Base-by-base conservation (phyloP, 805 yeast species). In the Priceomyces medius region DNA sequence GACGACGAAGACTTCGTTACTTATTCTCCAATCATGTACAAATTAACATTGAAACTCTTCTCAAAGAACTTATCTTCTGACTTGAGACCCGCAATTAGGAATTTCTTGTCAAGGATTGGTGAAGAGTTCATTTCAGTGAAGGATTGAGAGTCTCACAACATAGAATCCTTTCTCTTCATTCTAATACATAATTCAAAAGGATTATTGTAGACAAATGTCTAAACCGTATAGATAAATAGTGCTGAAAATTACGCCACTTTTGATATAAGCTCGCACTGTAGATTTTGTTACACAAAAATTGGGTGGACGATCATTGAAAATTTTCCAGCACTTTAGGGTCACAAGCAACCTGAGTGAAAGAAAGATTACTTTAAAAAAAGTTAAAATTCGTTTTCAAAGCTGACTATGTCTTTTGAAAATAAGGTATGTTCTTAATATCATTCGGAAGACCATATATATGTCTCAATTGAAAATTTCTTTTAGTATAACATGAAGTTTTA, bases 1-100 rank as follows among this genome's bases (percentile, higher is more conserved):
- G 86, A 85, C 51, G 86, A 81, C 38, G 77, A 67, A 1, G 95
- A 88, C 59, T 88, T 88, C 59, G 58, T 59, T 26, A 60, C 61
- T 39, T 71, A 78, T 53, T 74, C 85, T 51, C 80, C 88, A 0
- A 69, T 60, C 14, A 76, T 84, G 67, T 85, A 83, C 60, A 73
- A 70, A 24, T 65, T 80, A 38, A 79, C 83, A 23, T 63, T 85
- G 56, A 68, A 68, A 40, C 68, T 85, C 35, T 71, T 86, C 44
- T 80, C 80, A 45, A 81, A 80, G 64, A 75, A 75, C 47, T 69
- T 83, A 46, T 74, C 83, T 20, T 60, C 75, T 0, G 89, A 85
- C 45, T 61, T 85, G 49, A 69, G 91, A 49, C 55, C 63, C 3
- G 82, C 88, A 0, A 66, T 85, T 28, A 77, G 76, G 58, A 71